Conservation (phyloP, 2,329 filamentous ascomycete species). For the Penicillium rolfsii region DNA sequence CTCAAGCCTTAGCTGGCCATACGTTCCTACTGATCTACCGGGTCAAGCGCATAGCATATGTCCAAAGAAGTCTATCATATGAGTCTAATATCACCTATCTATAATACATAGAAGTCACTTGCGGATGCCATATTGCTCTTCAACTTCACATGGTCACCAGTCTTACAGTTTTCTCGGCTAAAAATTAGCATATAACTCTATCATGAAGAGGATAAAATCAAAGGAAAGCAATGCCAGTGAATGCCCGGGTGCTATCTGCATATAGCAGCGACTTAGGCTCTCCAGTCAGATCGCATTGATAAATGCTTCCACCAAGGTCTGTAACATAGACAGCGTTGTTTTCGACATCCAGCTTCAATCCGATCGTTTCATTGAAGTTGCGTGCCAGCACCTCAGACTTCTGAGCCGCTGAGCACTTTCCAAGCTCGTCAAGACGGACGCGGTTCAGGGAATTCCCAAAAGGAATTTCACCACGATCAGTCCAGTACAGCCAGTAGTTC, state of each 20-base stretch:
- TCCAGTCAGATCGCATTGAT: neutral
- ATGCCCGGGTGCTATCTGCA: neutral
- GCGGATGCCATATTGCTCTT: no score
- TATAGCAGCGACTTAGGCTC: neutral
- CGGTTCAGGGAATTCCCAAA: constrained; percentile 58
- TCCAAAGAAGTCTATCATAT: no score
- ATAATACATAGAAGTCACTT: no score
- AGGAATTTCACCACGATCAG: constrained; percentile 62
- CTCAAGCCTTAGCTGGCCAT: no score
- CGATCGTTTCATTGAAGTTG: neutral
- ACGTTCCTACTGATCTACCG: no score
- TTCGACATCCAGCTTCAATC: neutral
- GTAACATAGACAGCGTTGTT: neutral
- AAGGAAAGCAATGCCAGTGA: neutral
- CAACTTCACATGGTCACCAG: no score
- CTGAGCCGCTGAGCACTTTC: neutral
- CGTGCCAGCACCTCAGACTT: neutral
- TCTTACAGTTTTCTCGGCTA: no score
- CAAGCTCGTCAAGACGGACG: constrained; percentile 25
- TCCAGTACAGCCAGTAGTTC: constrained; percentile 58
- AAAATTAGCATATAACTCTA: neutral
- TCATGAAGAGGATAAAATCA: neutral
- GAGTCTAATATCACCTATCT: no score
- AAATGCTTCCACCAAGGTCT: neutral
- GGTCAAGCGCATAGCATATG: no score